Base-by-base conservation (phyloP, 257 asterid species). In the Solanum chmielewskii region DNA sequence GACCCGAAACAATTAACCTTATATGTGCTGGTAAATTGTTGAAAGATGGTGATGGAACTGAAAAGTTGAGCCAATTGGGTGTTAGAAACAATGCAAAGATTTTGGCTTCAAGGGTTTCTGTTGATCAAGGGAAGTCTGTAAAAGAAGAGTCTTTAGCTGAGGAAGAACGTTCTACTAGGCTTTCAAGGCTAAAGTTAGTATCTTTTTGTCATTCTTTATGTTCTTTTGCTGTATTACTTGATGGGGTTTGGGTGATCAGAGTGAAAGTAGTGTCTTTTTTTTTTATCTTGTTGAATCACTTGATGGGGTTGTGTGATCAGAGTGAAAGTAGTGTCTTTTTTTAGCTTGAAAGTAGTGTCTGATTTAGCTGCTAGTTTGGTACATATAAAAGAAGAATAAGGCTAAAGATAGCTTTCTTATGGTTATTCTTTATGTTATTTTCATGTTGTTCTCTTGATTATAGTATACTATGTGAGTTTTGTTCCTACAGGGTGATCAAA, bases 121-220 rank as follows among this genome's bases (percentile, higher is more conserved):
- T 89, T 87, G 98, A 94, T 92, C 94, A 90, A 42, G 97, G 96
- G 7, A 94, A 94, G 90, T 89, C 94, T 16, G 69, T 91, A 23
- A 89, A 90, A 60, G 95, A 94, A 2, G 97, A 93, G 70, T 94
- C 95, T 41, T 80, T 96, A 93, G 98, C 96, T 13, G 99, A 94
- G 89, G 99, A 97, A 88, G 99, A 97, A 94, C 98, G 98, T 29
- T 68, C 90, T 27, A 93, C 88, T 20, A 93, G 88, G 89, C 94
- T 97, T 73, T 89, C 95, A 9, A 92, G 98, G 88, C 89, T 97
- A 71, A 95, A 93, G 99, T 97, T 83, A 83, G 95, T 91, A 39
- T 23, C 6, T 84, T 62, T 78, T 85, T 70, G 37, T 80, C 64
- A 14, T 23, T 45, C 9, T 49, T 70, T 14, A 31, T 33, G 39